phyloP scores from a whole-genome alignment of 352 stramenopile species.

The Globisporangium cylindrosporum region DNA sequence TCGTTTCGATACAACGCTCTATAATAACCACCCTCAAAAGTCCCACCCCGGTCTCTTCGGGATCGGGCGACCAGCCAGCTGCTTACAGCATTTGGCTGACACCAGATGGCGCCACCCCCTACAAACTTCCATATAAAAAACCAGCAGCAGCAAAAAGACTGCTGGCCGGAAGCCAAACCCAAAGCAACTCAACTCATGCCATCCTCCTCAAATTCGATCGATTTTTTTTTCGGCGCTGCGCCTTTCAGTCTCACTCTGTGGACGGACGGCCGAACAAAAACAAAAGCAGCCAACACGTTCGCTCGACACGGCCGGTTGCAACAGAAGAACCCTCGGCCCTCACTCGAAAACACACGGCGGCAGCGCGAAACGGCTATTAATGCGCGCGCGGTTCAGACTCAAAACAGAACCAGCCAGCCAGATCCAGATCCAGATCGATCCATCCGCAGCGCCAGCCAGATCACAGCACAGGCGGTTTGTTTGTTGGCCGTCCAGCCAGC shows the following conservation, averaged over 20 bases:
- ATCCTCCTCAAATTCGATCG: not conserved
- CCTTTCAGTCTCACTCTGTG: not conserved
- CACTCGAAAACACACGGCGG: not conserved
- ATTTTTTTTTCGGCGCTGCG: not conserved
- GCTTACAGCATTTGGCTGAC: not conserved
- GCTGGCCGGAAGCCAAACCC: not conserved
- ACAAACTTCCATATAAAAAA: not conserved
- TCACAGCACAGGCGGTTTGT: not conserved
- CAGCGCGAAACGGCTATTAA: slow-evolving; percentile 3
- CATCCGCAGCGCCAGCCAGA: not conserved
- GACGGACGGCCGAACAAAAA: not conserved
- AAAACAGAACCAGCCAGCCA: not conserved
- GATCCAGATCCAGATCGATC: not conserved
- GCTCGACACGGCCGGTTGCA: not conserved
- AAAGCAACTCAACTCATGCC: not conserved
- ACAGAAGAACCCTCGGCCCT: not conserved
- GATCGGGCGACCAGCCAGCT: not conserved
- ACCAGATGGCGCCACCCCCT: not conserved
- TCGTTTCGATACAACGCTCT: not conserved
- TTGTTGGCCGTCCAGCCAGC: not conserved
- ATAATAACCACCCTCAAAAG: not conserved
- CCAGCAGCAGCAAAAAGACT: not conserved
- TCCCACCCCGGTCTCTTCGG: not conserved
- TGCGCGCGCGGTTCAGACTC: slow-evolving; percentile 2
- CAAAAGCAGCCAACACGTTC: not conserved